These are phyloP conservation scores for Dimocarpus longan DNA, from an alignment of 345 rosid genomes.

Conservation along the genomic window DNA sequence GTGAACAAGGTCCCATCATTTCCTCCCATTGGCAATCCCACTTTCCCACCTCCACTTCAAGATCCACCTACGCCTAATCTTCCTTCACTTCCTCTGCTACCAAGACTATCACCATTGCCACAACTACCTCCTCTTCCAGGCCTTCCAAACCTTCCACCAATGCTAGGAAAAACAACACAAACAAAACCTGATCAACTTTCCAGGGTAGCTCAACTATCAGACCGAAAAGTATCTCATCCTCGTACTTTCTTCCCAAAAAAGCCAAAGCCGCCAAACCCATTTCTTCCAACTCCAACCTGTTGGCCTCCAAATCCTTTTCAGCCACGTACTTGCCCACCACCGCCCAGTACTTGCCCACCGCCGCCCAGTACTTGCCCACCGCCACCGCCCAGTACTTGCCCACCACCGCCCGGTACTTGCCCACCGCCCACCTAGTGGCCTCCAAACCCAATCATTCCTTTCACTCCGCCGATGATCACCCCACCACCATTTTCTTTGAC, in stretches of 20 bases:
- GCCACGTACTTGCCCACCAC: too few species aligned
- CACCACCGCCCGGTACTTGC: too few species aligned
- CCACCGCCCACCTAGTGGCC: too few species aligned
- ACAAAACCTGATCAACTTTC: slow-evolving; percentile 9
- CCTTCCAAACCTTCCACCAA: slow-evolving; percentile 44
- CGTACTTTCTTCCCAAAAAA: slow-evolving; percentile 16
- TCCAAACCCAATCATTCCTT: too few species aligned
- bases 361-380: too few species aligned
- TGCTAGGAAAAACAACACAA: slow-evolving; percentile 31
- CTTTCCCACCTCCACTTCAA: slow-evolving; percentile 47
- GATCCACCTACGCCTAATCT: slow-evolving; percentile 37
- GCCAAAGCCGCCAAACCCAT: slow-evolving; percentile 31
- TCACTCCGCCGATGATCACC: slow-evolving; percentile 27
- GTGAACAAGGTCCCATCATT: slow-evolving; percentile 14
- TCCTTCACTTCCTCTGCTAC: slow-evolving; percentile 47
- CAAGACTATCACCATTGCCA: slow-evolving; percentile 51
- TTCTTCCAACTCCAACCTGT: slow-evolving; percentile 5
- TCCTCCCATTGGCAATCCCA: slow-evolving; percentile 15
- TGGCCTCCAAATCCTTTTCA: background rate
- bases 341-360: background rate
- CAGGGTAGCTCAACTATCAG: slow-evolving; percentile 6
- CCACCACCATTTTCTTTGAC: too few species aligned
- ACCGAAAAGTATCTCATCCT: slow-evolving; percentile 14
- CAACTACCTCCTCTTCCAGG: slow-evolving; percentile 51
- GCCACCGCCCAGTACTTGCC: too few species aligned